phyloP scores from a whole-genome alignment of 192 early-diverging fungal genomes.

The Phycomyces blakesleeanus region DNA sequence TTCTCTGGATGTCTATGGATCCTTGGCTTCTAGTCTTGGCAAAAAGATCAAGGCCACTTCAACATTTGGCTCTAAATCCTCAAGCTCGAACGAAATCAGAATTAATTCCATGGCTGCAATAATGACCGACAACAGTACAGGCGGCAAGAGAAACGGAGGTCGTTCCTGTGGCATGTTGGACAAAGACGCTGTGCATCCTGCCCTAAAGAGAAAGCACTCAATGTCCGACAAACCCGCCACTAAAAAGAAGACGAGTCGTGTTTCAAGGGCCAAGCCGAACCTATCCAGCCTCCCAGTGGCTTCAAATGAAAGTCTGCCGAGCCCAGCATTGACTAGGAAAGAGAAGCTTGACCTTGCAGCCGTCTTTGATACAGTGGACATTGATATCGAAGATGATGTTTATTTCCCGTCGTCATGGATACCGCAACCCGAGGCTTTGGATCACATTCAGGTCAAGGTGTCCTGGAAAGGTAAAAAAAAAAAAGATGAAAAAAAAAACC shows the following conservation, averaged over 20 bases:
- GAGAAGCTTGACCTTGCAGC: slow-evolving; percentile 7
- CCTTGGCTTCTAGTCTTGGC: not conserved
- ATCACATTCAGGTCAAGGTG: slow-evolving; percentile 25
- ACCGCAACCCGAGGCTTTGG: slow-evolving; percentile 16
- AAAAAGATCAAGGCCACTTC: too few relatives aligned
- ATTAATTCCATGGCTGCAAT: not conserved
- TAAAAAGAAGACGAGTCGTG: slow-evolving; percentile 10
- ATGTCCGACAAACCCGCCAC: slow-evolving; percentile 7
- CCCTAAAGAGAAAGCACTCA: slow-evolving; percentile 15
- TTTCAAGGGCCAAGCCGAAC: slow-evolving; percentile 6
- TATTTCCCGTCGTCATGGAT: slow-evolving; percentile 19
- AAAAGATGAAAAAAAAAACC: not conserved
- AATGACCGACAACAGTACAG: not conserved
- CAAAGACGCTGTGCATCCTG: slow-evolving; percentile 14
- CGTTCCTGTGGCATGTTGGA: slow-evolving; percentile 13
- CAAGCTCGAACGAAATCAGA: too few relatives aligned
- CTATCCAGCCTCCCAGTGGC: slow-evolving; percentile 4
- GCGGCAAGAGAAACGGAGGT: slow-evolving; percentile 1
- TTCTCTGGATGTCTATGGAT: slow-evolving; percentile 16
- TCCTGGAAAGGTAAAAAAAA: slow-evolving; percentile 31
- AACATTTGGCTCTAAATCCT: too few relatives aligned
- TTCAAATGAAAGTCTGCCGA: slow-evolving; percentile 1
- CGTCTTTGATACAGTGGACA: slow-evolving; percentile 29
- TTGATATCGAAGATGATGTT: slow-evolving; percentile 14
- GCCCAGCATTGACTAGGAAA: not conserved